Percentiles rank a stretch among this genome's conserved stretches.
These are phyloP conservation scores for Vitis hybrid DNA, from an alignment of 177 flowering plant genomes.

Conservation along the genomic window DNA sequence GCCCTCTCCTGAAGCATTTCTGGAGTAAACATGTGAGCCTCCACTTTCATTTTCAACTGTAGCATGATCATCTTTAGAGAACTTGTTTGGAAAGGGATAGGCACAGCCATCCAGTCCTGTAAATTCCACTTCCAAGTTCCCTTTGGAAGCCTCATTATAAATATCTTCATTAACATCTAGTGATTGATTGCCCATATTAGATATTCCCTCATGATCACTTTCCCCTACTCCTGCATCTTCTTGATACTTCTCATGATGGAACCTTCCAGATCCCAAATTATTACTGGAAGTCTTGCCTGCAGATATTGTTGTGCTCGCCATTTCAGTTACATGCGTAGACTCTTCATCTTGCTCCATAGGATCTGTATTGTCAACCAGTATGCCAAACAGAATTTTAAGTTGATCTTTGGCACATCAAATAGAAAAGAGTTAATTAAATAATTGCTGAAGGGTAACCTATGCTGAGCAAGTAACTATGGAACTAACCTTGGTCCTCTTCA, in stretches of 20 bases:
- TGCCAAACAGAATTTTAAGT: slow-evolving; percentile 2
- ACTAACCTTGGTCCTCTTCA: neutral
- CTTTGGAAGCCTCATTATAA: no score
- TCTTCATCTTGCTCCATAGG: neutral
- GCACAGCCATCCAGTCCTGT: neutral
- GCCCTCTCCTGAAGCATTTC: neutral
- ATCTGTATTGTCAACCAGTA: neutral
- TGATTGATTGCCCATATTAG: neutral
- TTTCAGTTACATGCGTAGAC: neutral
- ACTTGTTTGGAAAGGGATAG: neutral
- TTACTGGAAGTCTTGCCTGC: neutral
- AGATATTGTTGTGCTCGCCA: neutral
- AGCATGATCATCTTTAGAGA: neutral
- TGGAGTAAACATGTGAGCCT: neutral
- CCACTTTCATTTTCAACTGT: neutral
- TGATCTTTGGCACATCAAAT: slow-evolving; percentile 12
- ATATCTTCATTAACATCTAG: neutral
- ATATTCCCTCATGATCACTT: neutral
- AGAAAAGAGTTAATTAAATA: neutral
- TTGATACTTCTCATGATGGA: neutral
- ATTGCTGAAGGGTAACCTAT: neutral
- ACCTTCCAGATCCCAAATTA: neutral
- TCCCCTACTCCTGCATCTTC: neutral
- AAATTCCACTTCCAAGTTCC: neutral
- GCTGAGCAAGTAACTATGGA: neutral